phyloP scores from a whole-genome alignment of 2,329 filamentous ascomycete species.

The Calycina herbarum region DNA sequence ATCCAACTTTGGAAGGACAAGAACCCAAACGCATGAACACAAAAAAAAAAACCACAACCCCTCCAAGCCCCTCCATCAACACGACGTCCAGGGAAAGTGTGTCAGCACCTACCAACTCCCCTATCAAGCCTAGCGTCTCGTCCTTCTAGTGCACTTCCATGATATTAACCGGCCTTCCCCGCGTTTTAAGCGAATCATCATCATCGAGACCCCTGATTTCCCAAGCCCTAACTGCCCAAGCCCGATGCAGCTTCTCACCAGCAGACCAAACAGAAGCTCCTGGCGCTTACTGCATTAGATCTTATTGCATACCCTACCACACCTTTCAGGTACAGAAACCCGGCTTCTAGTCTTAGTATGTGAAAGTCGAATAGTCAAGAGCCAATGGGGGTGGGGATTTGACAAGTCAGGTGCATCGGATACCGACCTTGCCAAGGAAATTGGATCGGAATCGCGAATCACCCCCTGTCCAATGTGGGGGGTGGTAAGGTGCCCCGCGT shows the following conservation, averaged over 20 bases:
- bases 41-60: too few species aligned
- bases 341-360: background rate
- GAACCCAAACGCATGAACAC: too few species aligned
- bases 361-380: background rate
- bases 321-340: background rate
- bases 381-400: background rate
- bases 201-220: too few species aligned
- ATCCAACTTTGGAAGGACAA: too few species aligned
- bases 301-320: background rate
- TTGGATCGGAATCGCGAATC: background rate
- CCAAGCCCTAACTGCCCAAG: background rate
- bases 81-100: too few species aligned
- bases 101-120: too few species aligned
- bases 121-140: too few species aligned
- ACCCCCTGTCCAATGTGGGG: background rate
- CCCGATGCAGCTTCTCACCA: background rate
- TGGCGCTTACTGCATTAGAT: background rate
- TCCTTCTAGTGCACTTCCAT: too few species aligned
- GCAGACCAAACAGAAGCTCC: background rate
- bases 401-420: background rate
- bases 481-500: background rate
- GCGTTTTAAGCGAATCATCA: too few species aligned
- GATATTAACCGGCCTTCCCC: too few species aligned
- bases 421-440: background rate
- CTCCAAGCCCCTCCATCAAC: too few species aligned